Percentiles rank a stretch among this genome's conserved stretches.
Evolutionary conservation across 192 early-diverging fungal genomes (phyloP).

Genomic region (Backusella sp.): DNA sequence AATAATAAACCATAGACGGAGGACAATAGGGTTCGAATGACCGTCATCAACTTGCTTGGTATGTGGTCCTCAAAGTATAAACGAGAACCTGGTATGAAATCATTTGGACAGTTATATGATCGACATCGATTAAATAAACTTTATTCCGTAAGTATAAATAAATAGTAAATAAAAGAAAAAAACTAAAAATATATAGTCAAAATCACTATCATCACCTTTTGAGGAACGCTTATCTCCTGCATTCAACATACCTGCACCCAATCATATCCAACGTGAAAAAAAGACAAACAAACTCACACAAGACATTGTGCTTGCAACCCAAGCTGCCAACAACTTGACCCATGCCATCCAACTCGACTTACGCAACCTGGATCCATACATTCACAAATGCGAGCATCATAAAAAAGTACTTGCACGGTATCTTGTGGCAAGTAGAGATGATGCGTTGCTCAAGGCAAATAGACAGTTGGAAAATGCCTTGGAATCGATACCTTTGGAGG

Average conservation of each 20-base stretch:
- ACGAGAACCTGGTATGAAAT: conserved; percentile 27
- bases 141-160: neutral
- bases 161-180: neutral
- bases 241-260: conserved; percentile 7
- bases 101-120: conserved; percentile 25
- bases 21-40: conserved; percentile 18
- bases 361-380: neutral
- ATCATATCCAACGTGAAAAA: conserved; percentile 7
- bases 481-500: conserved; percentile 16
- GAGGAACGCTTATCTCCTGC: neutral
- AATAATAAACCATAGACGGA: conserved; percentile 19
- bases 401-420: conserved; percentile 29
- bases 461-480: conserved; percentile 28
- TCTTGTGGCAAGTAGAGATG: conserved; percentile 31
- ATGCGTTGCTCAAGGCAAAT: conserved; percentile 31
- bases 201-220: neutral
- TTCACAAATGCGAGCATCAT: conserved; percentile 20
- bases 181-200: neutral
- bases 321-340: conserved; percentile 27
- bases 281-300: conserved; percentile 31
- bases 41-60: conserved; percentile 25
- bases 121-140: conserved; percentile 8
- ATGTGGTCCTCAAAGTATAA: conserved; percentile 37
- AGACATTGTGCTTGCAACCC: conserved; percentile 34
- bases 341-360: conserved; percentile 19